Conservation (phyloP, 768 basidiomycete genomes). For the Suillus variegatus region DNA sequence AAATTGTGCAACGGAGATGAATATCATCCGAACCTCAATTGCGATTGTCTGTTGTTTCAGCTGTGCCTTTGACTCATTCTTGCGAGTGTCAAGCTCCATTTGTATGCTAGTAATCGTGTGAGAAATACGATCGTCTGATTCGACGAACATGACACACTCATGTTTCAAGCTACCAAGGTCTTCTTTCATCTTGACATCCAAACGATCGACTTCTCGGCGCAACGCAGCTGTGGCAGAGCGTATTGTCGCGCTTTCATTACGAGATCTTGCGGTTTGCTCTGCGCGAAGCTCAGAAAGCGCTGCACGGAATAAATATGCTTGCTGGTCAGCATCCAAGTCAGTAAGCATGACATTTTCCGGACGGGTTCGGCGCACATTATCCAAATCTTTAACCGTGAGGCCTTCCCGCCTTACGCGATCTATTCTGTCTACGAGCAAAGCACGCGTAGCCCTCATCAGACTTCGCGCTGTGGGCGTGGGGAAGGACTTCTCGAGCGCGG, state of each 20-base stretch:
- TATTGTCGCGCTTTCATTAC: slow-evolving; percentile 85
- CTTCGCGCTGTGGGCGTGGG: slow-evolving; percentile 71
- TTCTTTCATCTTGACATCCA: slow-evolving; percentile 93
- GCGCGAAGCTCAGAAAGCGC: slow-evolving; percentile 89
- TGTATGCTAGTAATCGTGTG: slow-evolving; percentile 66
- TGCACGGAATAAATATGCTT: slow-evolving; percentile 94
- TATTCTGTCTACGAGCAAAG: slow-evolving; percentile 74
- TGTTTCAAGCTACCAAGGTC: slow-evolving; percentile 87
- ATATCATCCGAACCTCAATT: slow-evolving; percentile 62
- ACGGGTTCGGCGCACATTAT: slow-evolving; percentile 59
- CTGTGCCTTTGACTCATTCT: slow-evolving; percentile 86
- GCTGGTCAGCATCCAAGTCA: slow-evolving; percentile 45
- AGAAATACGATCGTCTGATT: background rate
- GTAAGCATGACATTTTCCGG: background rate
- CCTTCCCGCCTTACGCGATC: slow-evolving; percentile 72
- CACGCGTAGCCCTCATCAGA: slow-evolving; percentile 83
- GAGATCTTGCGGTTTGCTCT: slow-evolving; percentile 78
- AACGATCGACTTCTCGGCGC: slow-evolving; percentile 80
- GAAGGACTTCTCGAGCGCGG: slow-evolving; percentile 70
- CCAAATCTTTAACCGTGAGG: slow-evolving; percentile 73
- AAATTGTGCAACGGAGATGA: background rate
- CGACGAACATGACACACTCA: slow-evolving; percentile 60
- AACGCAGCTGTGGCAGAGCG: slow-evolving; percentile 74
- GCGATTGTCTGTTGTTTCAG: slow-evolving; percentile 81
- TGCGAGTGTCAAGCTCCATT: slow-evolving; percentile 94